These are phyloP conservation scores for Colletotrichum sp. DNA, from an alignment of 2,329 filamentous ascomycete genomes.

Conservation along the genomic window DNA sequence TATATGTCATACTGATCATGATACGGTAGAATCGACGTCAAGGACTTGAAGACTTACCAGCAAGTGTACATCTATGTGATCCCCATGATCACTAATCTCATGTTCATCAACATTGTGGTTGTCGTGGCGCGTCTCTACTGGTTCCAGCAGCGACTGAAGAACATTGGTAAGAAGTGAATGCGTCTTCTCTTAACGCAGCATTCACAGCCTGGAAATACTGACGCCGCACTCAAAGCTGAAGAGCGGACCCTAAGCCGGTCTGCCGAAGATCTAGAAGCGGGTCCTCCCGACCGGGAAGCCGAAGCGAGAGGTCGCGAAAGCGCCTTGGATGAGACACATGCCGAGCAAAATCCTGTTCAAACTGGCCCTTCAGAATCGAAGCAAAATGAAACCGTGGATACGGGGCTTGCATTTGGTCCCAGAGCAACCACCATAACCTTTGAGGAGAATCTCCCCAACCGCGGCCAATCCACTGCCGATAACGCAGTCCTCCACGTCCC, in stretches of 20 bases:
- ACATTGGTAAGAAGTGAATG: slow-evolving; percentile 30
- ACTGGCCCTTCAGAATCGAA: not conserved
- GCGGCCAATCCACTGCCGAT: not conserved
- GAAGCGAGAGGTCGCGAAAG: not conserved
- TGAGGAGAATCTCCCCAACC: not conserved
- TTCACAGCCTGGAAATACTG: not conserved
- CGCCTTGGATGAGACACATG: not conserved
- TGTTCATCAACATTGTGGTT: slow-evolving; percentile 54
- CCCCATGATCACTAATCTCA: slow-evolving; percentile 52
- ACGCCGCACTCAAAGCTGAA: not conserved
- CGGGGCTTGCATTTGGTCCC: not conserved
- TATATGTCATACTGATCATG: not conserved
- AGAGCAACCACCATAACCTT: not conserved
- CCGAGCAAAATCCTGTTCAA: not conserved
- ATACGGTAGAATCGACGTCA: slow-evolving; percentile 51
- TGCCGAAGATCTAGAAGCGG: not conserved
- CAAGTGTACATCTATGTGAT: slow-evolving; percentile 56
- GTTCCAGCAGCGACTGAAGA: slow-evolving; percentile 51
- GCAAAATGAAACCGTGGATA: no score
- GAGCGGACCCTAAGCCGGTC: not conserved
- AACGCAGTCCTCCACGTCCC: slow-evolving; percentile 32
- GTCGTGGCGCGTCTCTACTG: slow-evolving; percentile 52
- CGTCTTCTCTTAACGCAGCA: not conserved
- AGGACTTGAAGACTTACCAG: slow-evolving; percentile 52
- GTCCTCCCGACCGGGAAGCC: not conserved